A percentile compares a stretch with the other conserved stretches of the same genome.
Evolutionary conservation across 257 asterid species (phyloP).

Genomic region (Przewalskia tangutica): DNA sequence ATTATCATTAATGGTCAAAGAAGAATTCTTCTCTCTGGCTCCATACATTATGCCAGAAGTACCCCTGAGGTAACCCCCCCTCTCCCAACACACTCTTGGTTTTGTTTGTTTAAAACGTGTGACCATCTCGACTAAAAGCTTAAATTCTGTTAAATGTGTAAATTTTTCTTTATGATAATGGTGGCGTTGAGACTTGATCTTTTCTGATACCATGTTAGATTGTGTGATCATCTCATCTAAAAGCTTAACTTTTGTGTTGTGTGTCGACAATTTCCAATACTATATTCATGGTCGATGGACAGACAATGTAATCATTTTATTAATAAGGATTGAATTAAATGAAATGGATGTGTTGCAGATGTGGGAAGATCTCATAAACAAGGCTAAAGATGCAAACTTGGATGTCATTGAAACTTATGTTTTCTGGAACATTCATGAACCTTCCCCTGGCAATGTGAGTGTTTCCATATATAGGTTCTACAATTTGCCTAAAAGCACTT

Average conservation of each 20-base stretch:
- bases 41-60: slow-evolving; percentile 71
- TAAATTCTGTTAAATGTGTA: not conserved
- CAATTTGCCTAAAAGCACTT: not conserved
- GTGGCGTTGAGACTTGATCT: not conserved
- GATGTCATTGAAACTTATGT: slow-evolving; percentile 69
- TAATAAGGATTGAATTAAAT: not conserved
- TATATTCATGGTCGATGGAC: not conserved
- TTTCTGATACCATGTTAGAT: not conserved
- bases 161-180: not conserved
- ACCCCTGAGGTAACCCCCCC: slow-evolving; percentile 50
- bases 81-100: not conserved
- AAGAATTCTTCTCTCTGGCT: slow-evolving; percentile 61
- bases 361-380: slow-evolving; percentile 60
- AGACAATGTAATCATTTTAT: not conserved
- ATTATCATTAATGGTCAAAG: slow-evolving; percentile 47
- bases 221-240: not conserved
- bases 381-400: slow-evolving; percentile 58
- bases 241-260: not conserved
- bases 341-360: slow-evolving; percentile 32
- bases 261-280: not conserved
- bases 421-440: slow-evolving; percentile 62
- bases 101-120: not conserved
- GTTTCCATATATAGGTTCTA: not conserved
- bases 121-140: not conserved
- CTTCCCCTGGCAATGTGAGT: slow-evolving; percentile 65